A percentile compares a stretch with the other conserved stretches of the same genome.
Conservation (phyloP, 73 alveolate genomes). For the Paramecium octaurelia region DNA sequence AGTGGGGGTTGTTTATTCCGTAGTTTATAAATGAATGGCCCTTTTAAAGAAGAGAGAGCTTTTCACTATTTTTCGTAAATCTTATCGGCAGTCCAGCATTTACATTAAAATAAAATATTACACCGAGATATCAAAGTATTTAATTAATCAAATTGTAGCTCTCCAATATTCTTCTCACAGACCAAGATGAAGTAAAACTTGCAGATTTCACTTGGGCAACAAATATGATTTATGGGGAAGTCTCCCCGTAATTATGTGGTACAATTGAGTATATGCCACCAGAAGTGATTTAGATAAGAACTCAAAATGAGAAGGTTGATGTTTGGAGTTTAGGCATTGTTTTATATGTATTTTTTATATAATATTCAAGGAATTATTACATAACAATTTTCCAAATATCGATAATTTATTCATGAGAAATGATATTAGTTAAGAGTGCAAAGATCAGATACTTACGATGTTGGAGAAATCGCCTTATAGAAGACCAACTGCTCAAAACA, state of each 20-base stretch:
- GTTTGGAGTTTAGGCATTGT: conserved; percentile 18
- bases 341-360: neutral
- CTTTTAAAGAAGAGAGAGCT: neutral
- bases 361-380: neutral
- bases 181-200: neutral
- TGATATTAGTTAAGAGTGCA: neutral
- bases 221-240: neutral
- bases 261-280: conserved; percentile 43
- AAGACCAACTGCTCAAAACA: neutral
- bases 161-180: neutral
- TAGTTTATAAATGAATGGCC: neutral
- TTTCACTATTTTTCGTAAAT: neutral
- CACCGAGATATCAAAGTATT: conserved; percentile 34
- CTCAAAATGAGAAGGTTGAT: neutral
- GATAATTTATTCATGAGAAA: neutral
- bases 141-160: neutral
- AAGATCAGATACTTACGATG: neutral
- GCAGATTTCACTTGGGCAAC: conserved; percentile 17
- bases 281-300: neutral
- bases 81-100: neutral
- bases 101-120: neutral
- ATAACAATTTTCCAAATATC: neutral
- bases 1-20: neutral
- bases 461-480: neutral
- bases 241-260: neutral